Base-by-base conservation (phyloP, 148 eudicot species). In the Arctostaphylos glauca region DNA sequence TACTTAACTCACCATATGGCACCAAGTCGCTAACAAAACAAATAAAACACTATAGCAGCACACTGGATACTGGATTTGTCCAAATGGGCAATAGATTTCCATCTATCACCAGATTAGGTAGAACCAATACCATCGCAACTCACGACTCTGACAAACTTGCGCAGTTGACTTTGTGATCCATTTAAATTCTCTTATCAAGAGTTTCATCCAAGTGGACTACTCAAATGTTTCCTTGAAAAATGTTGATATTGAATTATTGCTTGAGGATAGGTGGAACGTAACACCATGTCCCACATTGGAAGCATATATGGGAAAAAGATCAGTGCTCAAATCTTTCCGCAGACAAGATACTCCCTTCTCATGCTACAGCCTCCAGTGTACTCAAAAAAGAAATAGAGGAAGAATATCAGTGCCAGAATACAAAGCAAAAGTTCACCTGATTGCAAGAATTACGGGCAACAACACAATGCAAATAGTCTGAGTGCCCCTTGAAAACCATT, bases 381-480 rank as follows among this genome's bases (percentile, higher is more conserved):
- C 19, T 15, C 5, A 23, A 72, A 25, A 38, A 46, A 54, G 64
- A 84, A 44, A 52, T 31, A 50, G 14, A 9, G 70, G 23, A 77
- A 49, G 66, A 73, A 73, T 46, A 73, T 15, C 15, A 41, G 38
- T 49, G 56, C 5, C 54, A 72, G 68, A 76, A 77, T 47, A 74
- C 38, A 66, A 19, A 38, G 77, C 67, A 52, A n/a, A 50, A 84
- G 70, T 81, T 79, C 54, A 96, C 99, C 99, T 96, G 98, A 88
- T 89, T 91, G 80, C 91, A 84, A 80, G 91, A 88, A 56, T 86
- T 89, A 49, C 95, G 90, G 81, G 90, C 87, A 87, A 89, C 91
- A 86, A 96, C 81, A 84, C 92, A 92, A 80, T 96, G 98, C 87
- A 96, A 80, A 85, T 96, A 96, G 90, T 93, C 93, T 25, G 90